Evolutionary conservation across 1,139 yeast genomes (phyloP).

Genomic region (Suhomyces kunorum): DNA sequence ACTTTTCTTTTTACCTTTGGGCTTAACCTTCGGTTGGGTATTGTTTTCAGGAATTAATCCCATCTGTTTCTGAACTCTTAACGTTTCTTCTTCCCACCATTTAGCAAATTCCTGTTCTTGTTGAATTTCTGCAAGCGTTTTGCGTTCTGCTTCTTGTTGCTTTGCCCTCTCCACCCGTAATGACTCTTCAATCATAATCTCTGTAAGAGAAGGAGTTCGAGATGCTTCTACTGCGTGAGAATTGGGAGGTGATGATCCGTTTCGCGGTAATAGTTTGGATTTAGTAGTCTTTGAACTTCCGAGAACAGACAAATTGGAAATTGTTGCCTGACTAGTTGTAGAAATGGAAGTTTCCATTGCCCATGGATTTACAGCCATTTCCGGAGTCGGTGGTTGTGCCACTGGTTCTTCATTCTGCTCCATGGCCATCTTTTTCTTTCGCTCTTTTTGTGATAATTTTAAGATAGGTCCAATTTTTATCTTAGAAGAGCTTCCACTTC

Average conservation of each 20-base stretch:
- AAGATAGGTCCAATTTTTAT: slow-evolving; percentile 38
- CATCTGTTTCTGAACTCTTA: slow-evolving; percentile 55
- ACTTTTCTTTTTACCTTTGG: background rate
- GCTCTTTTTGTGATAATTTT: slow-evolving; percentile 53
- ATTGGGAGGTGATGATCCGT: background rate
- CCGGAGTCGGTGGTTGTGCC: background rate
- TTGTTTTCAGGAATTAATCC: slow-evolving; percentile 11
- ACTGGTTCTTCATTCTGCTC: slow-evolving; percentile 2
- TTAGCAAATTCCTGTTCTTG: slow-evolving; percentile 76
- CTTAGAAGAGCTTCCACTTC: slow-evolving; percentile 22
- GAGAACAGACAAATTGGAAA: slow-evolving; percentile 11
- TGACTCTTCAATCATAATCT: slow-evolving; percentile 51
- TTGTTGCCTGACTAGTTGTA: background rate
- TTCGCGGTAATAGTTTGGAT: background rate
- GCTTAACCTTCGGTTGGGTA: slow-evolving; percentile 3
- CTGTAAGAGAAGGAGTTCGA: slow-evolving; percentile 33
- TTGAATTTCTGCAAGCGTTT: slow-evolving; percentile 66
- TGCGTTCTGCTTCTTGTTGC: slow-evolving; percentile 31
- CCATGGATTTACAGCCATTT: slow-evolving; percentile 17
- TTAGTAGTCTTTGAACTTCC: slow-evolving; percentile 7
- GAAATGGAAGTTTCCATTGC: background rate
- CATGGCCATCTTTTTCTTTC: slow-evolving; percentile 36
- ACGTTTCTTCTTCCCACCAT: slow-evolving; percentile 82
- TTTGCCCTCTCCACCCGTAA: slow-evolving; percentile 40
- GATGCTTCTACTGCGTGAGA: background rate